phyloP scores from a whole-genome alignment of 2,329 filamentous ascomycete genomes.

The Fusarium heterosporum region DNA sequence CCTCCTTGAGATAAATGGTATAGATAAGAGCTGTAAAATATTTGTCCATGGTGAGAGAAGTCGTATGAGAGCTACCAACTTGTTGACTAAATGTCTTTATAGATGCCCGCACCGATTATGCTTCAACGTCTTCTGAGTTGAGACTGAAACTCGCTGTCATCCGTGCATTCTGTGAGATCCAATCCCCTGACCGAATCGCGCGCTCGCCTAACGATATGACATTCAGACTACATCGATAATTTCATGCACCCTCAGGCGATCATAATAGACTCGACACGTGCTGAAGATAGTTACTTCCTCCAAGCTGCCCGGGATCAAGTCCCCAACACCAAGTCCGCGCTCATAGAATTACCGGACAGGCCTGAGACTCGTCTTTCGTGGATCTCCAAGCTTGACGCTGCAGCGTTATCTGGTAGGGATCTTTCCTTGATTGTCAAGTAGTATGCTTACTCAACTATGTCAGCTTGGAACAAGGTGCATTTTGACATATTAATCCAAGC shows the following conservation, averaged over 20 bases:
- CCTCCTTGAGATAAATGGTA: conserved; percentile 80
- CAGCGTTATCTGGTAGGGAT: conserved; percentile 71
- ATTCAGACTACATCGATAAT: conserved; percentile 71
- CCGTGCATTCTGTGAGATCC: conserved; percentile 69
- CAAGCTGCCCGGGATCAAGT: conserved; percentile 69
- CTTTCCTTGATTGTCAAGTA: conserved; percentile 28
- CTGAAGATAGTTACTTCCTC: conserved; percentile 77
- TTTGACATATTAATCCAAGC: conserved; percentile 90
- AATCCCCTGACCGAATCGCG: conserved; percentile 12
- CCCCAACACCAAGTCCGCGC: conserved; percentile 63
- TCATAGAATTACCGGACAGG: conserved; percentile 79
- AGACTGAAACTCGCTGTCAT: conserved; percentile 74
- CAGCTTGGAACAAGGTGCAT: conserved; percentile 80
- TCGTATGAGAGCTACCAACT: not conserved
- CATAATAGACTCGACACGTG: conserved; percentile 74
- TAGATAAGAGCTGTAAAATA: conserved; percentile 77
- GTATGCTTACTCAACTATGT: conserved; percentile 29
- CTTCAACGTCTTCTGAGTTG: conserved; percentile 74
- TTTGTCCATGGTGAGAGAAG: conserved; percentile 63
- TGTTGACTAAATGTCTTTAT: conserved; percentile 33
- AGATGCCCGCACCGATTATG: conserved; percentile 83
- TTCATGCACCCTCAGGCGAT: conserved; percentile 83
- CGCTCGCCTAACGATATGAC: conserved; percentile 13
- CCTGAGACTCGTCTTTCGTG: conserved; percentile 75
- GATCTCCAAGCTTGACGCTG: conserved; percentile 81